A percentile compares a stretch with the other conserved stretches of the same genome.
Conservation (phyloP, 768 basidiomycete species). For the Leccinellum albellum region DNA sequence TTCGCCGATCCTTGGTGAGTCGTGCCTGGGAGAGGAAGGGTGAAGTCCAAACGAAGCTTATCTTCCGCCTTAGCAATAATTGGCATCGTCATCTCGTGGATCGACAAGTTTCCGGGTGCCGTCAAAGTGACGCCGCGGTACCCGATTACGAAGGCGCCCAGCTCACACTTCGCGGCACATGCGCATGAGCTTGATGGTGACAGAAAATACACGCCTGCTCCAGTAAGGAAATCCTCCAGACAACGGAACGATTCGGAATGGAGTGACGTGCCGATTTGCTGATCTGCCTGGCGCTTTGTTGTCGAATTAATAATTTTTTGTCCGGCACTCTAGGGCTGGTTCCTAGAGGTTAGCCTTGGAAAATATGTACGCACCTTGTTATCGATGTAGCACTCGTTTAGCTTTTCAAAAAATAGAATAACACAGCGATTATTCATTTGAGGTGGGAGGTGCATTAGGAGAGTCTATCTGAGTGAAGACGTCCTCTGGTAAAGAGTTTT, state of each 20-base stretch:
- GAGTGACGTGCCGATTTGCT: slow-evolving; percentile 23
- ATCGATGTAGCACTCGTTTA: slow-evolving; percentile 9
- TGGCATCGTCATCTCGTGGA: slow-evolving; percentile 23
- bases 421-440: slow-evolving; percentile 13
- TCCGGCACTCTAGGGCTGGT: slow-evolving; percentile 14
- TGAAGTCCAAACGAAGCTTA: background rate
- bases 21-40: background rate
- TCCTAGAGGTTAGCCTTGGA: background rate
- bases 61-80: slow-evolving; percentile 12
- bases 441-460: background rate
- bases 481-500: slow-evolving; percentile 40
- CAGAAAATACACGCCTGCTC: slow-evolving; percentile 8
- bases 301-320: background rate
- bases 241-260: slow-evolving; percentile 16
- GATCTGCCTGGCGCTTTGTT: background rate
- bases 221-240: slow-evolving; percentile 6
- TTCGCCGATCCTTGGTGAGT: slow-evolving; percentile 27
- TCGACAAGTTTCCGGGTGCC: slow-evolving; percentile 28
- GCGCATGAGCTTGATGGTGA: slow-evolving; percentile 22
- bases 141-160: slow-evolving; percentile 30
- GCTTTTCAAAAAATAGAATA: background rate
- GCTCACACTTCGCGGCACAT: slow-evolving; percentile 23
- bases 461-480: slow-evolving; percentile 24
- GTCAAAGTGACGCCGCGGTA: slow-evolving; percentile 24
- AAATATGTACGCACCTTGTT: background rate